Evolutionary conservation across 768 basidiomycete genomes (phyloP).

Genomic region (Mycena vitilis): DNA sequence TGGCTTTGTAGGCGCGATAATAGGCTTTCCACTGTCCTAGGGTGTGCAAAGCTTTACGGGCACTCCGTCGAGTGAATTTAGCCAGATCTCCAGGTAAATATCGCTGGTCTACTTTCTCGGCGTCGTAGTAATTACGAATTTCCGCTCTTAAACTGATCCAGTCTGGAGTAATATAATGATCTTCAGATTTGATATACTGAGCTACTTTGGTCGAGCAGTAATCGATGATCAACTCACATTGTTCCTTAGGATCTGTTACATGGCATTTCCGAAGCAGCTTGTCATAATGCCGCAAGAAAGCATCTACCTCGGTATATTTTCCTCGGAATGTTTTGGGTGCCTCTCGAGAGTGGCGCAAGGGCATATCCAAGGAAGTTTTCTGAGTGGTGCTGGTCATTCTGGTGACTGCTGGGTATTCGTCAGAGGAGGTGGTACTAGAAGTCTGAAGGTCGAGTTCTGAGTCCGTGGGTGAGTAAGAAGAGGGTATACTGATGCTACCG

Average conservation of each 20-base stretch:
- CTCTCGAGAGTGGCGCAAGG: background rate
- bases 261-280: background rate
- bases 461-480: too few relatives aligned
- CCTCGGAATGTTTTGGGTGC: conserved; percentile 7
- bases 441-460: too few relatives aligned
- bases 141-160: background rate
- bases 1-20: conserved; percentile 5
- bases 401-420: background rate
- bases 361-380: conserved; percentile 2
- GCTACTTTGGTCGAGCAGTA: conserved; percentile 3
- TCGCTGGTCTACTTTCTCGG: conserved; percentile 7
- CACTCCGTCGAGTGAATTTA: too few relatives aligned
- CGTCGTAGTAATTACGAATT: conserved; percentile 9
- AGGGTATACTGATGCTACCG: too few relatives aligned
- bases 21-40: conserved; percentile 7
- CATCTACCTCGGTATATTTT: conserved; percentile 7
- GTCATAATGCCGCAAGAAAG: background rate
- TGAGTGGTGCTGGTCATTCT: background rate
- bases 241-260: background rate
- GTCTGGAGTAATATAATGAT: background rate
- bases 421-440: background rate
- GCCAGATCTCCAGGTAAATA: conserved; percentile 4
- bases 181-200: conserved; percentile 5
- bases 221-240: conserved; percentile 4
- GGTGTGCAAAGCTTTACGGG: background rate